phyloP scores from a whole-genome alignment of 495 filamentous ascomycete genomes.

The Penicillium bovifimosum region DNA sequence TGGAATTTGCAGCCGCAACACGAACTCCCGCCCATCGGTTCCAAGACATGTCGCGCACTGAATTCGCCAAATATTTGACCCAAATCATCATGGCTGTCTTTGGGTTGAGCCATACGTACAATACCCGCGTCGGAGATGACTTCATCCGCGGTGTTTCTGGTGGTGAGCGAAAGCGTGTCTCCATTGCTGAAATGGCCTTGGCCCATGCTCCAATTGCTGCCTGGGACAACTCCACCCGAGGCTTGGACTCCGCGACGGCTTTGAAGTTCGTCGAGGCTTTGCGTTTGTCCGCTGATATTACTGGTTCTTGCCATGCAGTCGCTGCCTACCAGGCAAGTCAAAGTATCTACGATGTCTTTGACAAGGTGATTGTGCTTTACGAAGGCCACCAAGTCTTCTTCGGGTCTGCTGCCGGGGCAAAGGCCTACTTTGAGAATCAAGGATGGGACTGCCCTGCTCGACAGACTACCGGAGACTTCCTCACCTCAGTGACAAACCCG shows the following conservation, averaged over 20 bases:
- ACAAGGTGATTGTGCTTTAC: slow-evolving; percentile 55
- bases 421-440: slow-evolving; percentile 52
- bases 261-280: slow-evolving; percentile 63
- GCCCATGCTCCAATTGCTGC: slow-evolving; percentile 62
- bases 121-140: slow-evolving; percentile 39
- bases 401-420: slow-evolving; percentile 48
- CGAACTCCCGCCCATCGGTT: slow-evolving; percentile 39
- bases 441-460: slow-evolving; percentile 52
- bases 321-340: slow-evolving; percentile 78
- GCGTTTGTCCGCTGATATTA: slow-evolving; percentile 63
- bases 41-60: slow-evolving; percentile 37
- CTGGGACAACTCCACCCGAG: slow-evolving; percentile 84
- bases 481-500: slow-evolving; percentile 64
- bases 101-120: slow-evolving; percentile 51
- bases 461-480: slow-evolving; percentile 62
- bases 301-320: slow-evolving; percentile 66
- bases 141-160: slow-evolving; percentile 68
- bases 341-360: slow-evolving; percentile 64
- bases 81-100: slow-evolving; percentile 56
- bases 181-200: slow-evolving; percentile 54
- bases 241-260: slow-evolving; percentile 75
- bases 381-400: slow-evolving; percentile 60
- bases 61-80: slow-evolving; percentile 38
- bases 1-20: slow-evolving; percentile 52
- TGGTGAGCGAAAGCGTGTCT: slow-evolving; percentile 70